Evolutionary conservation across 2,329 filamentous ascomycete species (phyloP), one percentile per base, ranked within the genome.

Genomic region (Scedosporium aurantiacum): DNA sequence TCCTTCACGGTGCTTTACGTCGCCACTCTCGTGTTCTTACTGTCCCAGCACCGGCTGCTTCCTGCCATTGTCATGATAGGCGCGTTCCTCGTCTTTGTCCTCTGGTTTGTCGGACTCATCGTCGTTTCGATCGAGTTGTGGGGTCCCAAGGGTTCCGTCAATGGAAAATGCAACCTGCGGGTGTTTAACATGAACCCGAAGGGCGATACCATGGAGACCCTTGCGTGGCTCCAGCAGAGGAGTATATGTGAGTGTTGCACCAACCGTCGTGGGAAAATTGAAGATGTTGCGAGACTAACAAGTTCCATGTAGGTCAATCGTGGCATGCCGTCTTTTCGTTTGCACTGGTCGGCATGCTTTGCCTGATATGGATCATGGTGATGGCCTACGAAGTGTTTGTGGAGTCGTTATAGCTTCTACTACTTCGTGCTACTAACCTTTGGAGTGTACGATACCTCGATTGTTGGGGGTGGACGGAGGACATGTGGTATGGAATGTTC

Each of bases 271-370:
- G 5, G 6, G 28, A 10, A 10, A 32, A 32, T 32, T 32, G 5
- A 10, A 8, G 28, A 32, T 7, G 28, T 32, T 32, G 28, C 28
- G 28, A 25, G 2, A 23, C 21, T 58, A 18, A 58, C 40, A 40
- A 25, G 37, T 40, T 23, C 10, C 3, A 3, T 59, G 40, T 58
- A 83, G 81, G 81, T 70, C 82, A 85, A 71, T 78, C 78, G 52
- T 88, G 85, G 85, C 80, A 85, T 66, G 78, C 85, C 1, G 82
- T 82, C 1, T 88, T 87, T 71, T 79, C 83, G 1, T 84, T 88
- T 69, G 78, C 78, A 18, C 70, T 88, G 25, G 79, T 85, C 1
- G 85, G 84, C 0, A 74, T 72, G 18, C 72, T 86, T 1, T 87
- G 87, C 65, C 70, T 86, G 63, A 68, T 87, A n/a, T 87, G 84